These are phyloP conservation scores for Aeschynomene evenia DNA, from an alignment of 306 rosid species.

Conservation along the genomic window DNA sequence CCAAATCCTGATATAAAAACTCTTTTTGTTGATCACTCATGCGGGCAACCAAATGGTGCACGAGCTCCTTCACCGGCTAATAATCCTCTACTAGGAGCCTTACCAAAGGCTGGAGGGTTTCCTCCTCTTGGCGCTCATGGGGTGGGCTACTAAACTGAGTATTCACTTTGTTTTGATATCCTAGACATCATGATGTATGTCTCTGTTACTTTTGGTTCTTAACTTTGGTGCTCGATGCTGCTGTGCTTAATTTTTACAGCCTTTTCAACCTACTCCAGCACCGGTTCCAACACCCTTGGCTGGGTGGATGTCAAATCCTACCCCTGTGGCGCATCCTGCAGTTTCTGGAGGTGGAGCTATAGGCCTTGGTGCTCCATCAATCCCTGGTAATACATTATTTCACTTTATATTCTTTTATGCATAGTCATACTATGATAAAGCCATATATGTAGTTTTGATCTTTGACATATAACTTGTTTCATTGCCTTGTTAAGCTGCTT, in stretches of 20 bases:
- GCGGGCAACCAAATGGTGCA: slow-evolving; percentile 97
- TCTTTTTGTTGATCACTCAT: slow-evolving; percentile 95
- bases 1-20: slow-evolving; percentile 99
- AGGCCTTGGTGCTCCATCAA: slow-evolving; percentile 95
- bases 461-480: slow-evolving; percentile 21
- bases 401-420: slow-evolving; percentile 18
- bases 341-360: slow-evolving; percentile 93
- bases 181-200: slow-evolving; percentile 16
- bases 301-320: slow-evolving; percentile 99
- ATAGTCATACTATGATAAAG: slow-evolving; percentile 10
- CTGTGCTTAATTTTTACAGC: slow-evolving; percentile 50
- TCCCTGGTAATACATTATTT: slow-evolving; percentile 58
- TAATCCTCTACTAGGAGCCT: slow-evolving; percentile 81
- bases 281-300: slow-evolving; percentile 87
- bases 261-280: slow-evolving; percentile 86
- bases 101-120: slow-evolving; percentile 93
- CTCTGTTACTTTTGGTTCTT: neutral
- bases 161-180: slow-evolving; percentile 19
- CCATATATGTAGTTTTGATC: slow-evolving; percentile 11
- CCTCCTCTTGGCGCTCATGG: slow-evolving; percentile 97
- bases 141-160: slow-evolving; percentile 52
- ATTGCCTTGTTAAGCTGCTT: slow-evolving; percentile 64
- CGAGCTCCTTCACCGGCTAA: slow-evolving; percentile 98
- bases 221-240: neutral
- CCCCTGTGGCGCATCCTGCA: slow-evolving; percentile 81